phyloP scores from a whole-genome alignment of 1,284 basidiomycete species.

The Vanrija sp. region DNA sequence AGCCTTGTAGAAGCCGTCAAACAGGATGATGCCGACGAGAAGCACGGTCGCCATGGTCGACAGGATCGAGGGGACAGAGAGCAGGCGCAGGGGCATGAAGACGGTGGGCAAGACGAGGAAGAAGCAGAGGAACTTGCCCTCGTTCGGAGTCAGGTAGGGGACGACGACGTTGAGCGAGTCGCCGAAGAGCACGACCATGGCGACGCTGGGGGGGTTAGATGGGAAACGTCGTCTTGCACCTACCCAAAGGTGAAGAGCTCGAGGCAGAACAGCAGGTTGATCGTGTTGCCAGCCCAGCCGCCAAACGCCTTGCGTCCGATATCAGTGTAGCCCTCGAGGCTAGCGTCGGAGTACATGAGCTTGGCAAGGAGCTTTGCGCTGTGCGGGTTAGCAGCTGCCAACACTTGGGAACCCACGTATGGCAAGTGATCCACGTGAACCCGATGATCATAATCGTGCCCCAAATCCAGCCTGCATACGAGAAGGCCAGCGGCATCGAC shows the following conservation, averaged over 20 bases:
- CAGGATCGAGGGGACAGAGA: constrained; percentile 80
- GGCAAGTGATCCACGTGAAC: constrained; percentile 77
- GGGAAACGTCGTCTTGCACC: not conserved
- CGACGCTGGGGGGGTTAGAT: constrained; percentile 56
- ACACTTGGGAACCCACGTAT: constrained; percentile 62
- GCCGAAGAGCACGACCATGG: constrained; percentile 78
- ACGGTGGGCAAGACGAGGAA: constrained; percentile 76
- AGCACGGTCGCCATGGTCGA: constrained; percentile 75
- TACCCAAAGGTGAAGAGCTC: constrained; percentile 66
- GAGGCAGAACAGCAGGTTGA: constrained; percentile 62
- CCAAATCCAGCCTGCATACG: constrained; percentile 78
- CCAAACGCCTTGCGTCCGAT: constrained; percentile 86
- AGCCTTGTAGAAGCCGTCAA: constrained; percentile 78
- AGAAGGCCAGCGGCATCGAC: constrained; percentile 81
- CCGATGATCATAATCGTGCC: constrained; percentile 70
- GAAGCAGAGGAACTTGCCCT: constrained; percentile 72
- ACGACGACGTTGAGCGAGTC: constrained; percentile 74
- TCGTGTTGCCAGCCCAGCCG: constrained; percentile 55
- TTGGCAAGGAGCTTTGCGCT: constrained; percentile 79
- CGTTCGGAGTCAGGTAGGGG: constrained; percentile 62
- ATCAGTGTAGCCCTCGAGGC: constrained; percentile 77
- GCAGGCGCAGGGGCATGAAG: constrained; percentile 73
- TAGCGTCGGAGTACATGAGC: constrained; percentile 67
- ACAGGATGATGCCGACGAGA: constrained; percentile 72
- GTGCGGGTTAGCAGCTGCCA: not conserved